Evolutionary conservation across 2,329 filamentous ascomycete genomes (phyloP), one percentile per base, ranked within the genome.

Genomic region (Rugonectria rugulosa): DNA sequence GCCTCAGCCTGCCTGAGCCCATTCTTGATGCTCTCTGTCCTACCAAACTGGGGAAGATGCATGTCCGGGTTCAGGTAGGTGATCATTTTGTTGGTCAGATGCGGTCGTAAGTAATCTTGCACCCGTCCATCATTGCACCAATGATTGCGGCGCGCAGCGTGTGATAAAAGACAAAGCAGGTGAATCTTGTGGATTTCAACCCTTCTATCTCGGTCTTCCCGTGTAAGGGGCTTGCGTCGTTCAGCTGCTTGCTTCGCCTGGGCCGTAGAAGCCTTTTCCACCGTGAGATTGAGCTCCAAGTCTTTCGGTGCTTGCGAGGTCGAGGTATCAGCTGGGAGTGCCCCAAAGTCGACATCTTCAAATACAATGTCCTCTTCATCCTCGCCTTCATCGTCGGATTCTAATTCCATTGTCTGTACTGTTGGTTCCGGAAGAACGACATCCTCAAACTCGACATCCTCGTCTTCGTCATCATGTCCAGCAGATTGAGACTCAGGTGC

Each of bases 111-210:
- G n/a, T 74, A 75, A 34, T 78, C 81, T 69, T 96, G 91, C 8
- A 90, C 84, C 53, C 81, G 75, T 12, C 77, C 66, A 68, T 94
- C 88, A 67, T 96, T 96, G 75, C 93, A 97, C 92, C 94, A 97
- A 50, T 84, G 79, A 69, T 98, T 99, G 51, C 93, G 86, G 53
- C 86, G 79, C 62, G 90, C 83, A 14, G 88, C 82, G 72, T 98
- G 91, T 9, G 87, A 85, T 14, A 99, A 74, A 2, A 99, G 80
- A 70, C 91, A 96, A 12, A 97, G 76, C 1, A 98, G 62, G 74
- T 99, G 93, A 58, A 87, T 79, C 73, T 94, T 96, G 73, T 99
- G 95, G n/a, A 92, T 81, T 46, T 91, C 83, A 24, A 95, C 71
- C 17, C 93, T 85, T 12, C 71, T 75, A 37, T 75, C 73, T 58